phyloP scores from a whole-genome alignment of 1,284 basidiomycete species.

The Cutaneotrichosporon sp. region DNA sequence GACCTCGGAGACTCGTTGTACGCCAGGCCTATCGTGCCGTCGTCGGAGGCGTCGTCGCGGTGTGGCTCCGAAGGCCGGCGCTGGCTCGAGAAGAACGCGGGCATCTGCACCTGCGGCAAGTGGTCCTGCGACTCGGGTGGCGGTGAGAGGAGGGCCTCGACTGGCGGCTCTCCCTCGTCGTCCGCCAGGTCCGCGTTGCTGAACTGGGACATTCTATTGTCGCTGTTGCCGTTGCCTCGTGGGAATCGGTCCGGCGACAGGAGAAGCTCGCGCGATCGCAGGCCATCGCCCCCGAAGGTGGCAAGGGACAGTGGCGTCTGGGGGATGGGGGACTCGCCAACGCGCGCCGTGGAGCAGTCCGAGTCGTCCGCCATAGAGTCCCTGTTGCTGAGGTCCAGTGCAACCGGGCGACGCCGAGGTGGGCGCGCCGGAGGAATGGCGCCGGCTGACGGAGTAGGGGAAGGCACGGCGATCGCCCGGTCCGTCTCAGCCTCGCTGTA shows the following conservation, averaged over 20 bases:
- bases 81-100: neutral
- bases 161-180: neutral
- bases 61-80: neutral
- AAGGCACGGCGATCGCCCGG: neutral
- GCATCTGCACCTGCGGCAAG: neutral
- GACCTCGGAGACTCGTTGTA: constrained; percentile 6
- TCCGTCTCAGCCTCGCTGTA: constrained; percentile 1
- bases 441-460: neutral
- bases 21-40: constrained; percentile 1
- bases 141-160: neutral
- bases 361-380: neutral
- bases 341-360: neutral
- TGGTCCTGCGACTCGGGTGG: neutral
- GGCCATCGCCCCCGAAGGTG: constrained; percentile 16
- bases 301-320: constrained; percentile 8
- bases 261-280: constrained; percentile 13
- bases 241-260: constrained; percentile 6
- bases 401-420: constrained; percentile 7
- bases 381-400: constrained; percentile 1
- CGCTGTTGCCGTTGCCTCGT: neutral
- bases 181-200: constrained; percentile 1
- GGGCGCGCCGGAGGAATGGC: constrained; percentile 2
- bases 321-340: constrained; percentile 1
- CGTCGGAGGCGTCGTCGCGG: neutral
- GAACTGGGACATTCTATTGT: constrained; percentile 1